These are phyloP conservation scores for Metschnikowia henanensis DNA, from an alignment of 805 yeast genomes.

Conservation along the genomic window DNA sequence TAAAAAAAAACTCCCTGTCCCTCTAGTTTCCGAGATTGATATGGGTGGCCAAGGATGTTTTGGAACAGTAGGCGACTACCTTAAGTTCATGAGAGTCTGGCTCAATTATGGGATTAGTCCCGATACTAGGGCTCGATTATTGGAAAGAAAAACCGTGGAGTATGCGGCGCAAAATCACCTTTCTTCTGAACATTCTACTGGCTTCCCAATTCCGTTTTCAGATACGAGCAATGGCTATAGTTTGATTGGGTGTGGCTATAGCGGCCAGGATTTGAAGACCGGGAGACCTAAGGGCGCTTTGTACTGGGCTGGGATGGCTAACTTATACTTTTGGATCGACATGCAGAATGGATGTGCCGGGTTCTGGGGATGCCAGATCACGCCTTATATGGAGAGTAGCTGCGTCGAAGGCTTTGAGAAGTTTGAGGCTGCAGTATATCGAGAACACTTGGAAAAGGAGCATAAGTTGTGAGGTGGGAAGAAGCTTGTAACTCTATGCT, in stretches of 20 bases:
- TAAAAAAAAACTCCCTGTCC: constrained; percentile 11
- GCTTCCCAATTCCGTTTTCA: constrained; percentile 20
- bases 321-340: constrained; percentile 42
- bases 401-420: constrained; percentile 14
- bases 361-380: constrained; percentile 38
- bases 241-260: constrained; percentile 33
- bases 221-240: constrained; percentile 30
- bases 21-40: constrained; percentile 26
- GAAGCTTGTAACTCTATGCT: no score
- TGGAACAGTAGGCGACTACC: constrained; percentile 37
- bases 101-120: constrained; percentile 43
- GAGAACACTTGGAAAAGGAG: not conserved
- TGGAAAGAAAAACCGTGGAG: constrained; percentile 28
- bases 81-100: constrained; percentile 38
- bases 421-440: constrained; percentile 17
- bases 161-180: constrained; percentile 35
- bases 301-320: constrained; percentile 43
- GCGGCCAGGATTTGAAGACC: constrained; percentile 24
- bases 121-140: constrained; percentile 32
- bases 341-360: constrained; percentile 38
- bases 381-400: constrained; percentile 32
- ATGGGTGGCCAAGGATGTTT: constrained; percentile 47
- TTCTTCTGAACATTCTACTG: constrained; percentile 22
- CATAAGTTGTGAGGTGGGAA: not conserved
- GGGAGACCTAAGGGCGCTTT: constrained; percentile 38